Percentiles rank a stretch among this genome's conserved stretches.
Conservation (phyloP, 2,329 filamentous ascomycete species). For the Coniochaeta sp. region DNA sequence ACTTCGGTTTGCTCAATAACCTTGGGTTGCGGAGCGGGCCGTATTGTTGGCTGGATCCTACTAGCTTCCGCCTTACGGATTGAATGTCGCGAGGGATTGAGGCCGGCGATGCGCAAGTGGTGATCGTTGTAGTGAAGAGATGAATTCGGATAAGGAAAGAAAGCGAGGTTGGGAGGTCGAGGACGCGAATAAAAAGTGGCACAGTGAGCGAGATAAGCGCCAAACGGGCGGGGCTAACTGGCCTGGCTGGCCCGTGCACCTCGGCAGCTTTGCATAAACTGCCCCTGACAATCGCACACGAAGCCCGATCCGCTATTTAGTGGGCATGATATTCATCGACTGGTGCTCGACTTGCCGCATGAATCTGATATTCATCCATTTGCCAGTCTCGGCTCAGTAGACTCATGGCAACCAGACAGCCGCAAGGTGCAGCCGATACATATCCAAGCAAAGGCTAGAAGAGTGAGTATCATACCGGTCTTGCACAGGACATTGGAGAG, state of each 20-base stretch:
- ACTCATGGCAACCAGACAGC: too few relatives aligned
- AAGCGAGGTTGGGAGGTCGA: background rate
- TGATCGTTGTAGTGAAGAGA: constrained; percentile 1
- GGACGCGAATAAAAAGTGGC: background rate
- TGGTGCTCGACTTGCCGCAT: too few relatives aligned
- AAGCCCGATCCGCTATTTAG: too few relatives aligned
- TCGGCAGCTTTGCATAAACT: background rate
- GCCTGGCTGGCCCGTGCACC: background rate
- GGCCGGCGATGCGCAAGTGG: background rate
- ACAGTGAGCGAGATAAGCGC: background rate
- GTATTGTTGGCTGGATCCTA: background rate
- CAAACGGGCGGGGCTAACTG: background rate
- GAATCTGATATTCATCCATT: too few relatives aligned
- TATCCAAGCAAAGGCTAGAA: too few relatives aligned
- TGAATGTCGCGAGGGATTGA: background rate
- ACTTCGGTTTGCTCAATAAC: background rate
- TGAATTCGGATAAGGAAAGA: background rate
- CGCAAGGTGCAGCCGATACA: too few relatives aligned
- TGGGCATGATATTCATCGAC: too few relatives aligned
- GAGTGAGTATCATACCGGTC: too few relatives aligned
- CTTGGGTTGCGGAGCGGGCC: background rate
- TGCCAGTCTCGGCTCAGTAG: too few relatives aligned
- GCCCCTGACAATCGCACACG: background rate
- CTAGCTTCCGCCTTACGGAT: background rate
- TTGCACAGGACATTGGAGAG: too few relatives aligned